A percentile compares a stretch with the other conserved stretches of the same genome.
Evolutionary conservation across 495 filamentous ascomycete genomes (phyloP).

Genomic region (Aspergillus campestris): DNA sequence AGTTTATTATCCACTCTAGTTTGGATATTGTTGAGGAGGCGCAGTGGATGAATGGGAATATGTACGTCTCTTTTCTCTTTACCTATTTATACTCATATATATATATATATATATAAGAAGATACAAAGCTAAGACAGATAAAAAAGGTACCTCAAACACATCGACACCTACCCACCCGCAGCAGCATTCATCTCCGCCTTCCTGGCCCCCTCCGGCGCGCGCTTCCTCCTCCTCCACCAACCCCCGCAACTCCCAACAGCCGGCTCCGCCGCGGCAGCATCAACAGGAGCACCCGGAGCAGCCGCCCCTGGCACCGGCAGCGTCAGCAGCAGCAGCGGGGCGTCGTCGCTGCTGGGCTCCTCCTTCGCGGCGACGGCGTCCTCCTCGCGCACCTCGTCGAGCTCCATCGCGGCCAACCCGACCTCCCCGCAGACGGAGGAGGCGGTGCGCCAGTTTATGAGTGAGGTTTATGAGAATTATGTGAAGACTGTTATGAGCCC

Average conservation of each 20-base stretch:
- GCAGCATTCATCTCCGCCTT: conserved; percentile 86
- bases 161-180: conserved; percentile 76
- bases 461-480: conserved; percentile 89
- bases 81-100: background rate
- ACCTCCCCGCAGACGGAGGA: conserved; percentile 85
- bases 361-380: conserved; percentile 15
- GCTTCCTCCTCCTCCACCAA: conserved; percentile 85
- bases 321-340: background rate
- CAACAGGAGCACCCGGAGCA: no score
- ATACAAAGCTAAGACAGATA: background rate
- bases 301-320: background rate
- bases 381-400: conserved; percentile 46
- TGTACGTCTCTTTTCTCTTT: conserved; percentile 43
- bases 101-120: background rate
- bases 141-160: conserved; percentile 82
- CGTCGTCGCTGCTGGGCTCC: conserved; percentile 17
- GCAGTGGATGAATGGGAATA: conserved; percentile 76
- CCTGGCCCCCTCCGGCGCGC: conserved; percentile 61
- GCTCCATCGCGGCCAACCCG: conserved; percentile 68
- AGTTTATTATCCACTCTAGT: conserved; percentile 89
- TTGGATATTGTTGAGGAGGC: conserved; percentile 92
- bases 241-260: conserved; percentile 44
- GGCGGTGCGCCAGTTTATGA: conserved; percentile 86
- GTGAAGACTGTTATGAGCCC: conserved; percentile 97
- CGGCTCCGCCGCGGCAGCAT: conserved; percentile 18